Evolutionary conservation across 306 rosid species (phyloP), one percentile per base, ranked within the genome.

Genomic region (Quercus mongolica): DNA sequence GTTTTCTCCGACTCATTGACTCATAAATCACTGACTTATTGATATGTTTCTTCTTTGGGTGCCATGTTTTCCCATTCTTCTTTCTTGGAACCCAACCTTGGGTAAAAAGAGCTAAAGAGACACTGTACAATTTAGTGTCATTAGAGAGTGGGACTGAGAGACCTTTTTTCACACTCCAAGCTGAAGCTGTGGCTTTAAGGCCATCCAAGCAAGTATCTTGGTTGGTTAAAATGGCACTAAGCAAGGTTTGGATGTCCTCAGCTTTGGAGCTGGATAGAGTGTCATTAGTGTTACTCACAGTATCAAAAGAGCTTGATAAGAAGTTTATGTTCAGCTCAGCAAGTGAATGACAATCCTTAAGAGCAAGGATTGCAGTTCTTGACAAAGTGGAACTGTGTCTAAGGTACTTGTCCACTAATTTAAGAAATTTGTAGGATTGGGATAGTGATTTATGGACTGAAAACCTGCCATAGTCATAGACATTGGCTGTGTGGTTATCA

Each of bases 181-280:
- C 79, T 20, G 83, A 70, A 18, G 76, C 73, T 17, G 28, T 31
- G 2, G 79, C 23, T 9, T 68, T 44, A 23, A 86, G 74, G 10
- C 87, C 83, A 19, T 86, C 89, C 1, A 51, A 70, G 55, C 87
- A 83, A 5, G 89, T 86, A 28, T 83, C 78, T 23, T 76, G 82
- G 74, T 86, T 86, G 56, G 87, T 86, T 59, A 83, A 11, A n/a
- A 86, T 56, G 30, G 89, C 77, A 44, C 89, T 86, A 15, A 86
- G 83, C 63, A 75, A 33, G 56, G 87, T 86, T 15, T 68, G 87
- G 71, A 80, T 44, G 25, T 83, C 82, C 5, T 86, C 89, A 8
- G 83, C 87, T 23, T 70, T 75, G 15, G 56, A 56, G 74, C 63
- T 74, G 0, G 87, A 35, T 31, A 86, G 89, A 63, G 77, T 74